Base-by-base conservation (phyloP, 2,329 filamentous ascomycete species). In the Lizonia empirigonia region DNA sequence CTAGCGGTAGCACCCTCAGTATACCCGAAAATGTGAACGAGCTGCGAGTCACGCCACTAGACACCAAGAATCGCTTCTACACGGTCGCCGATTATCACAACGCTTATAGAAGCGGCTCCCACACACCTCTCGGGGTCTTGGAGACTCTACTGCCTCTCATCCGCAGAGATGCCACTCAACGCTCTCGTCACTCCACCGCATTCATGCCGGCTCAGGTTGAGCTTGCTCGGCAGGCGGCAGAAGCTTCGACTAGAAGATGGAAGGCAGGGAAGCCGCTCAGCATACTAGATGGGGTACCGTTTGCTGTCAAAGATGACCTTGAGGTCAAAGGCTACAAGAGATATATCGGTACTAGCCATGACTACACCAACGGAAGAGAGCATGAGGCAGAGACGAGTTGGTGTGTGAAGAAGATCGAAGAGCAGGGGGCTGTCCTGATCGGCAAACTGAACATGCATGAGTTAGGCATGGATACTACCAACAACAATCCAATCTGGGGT, bases 371-470 rank as follows among this genome's bases (percentile, higher is more conserved):
- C 67, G 68, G 68, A 57, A 65, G 77, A 64, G 49, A 52, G 27
- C 9, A 33, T 26, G 67, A 74, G 13, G 76, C 77, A 44, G 76
- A 79, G 54, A 89, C 89, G 0, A 80, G 79, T 4, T 92, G 88
- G 87, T 89, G 88, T 50, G 83, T 90, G 5, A 77, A 77, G 68
- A 85, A 85, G 75, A 82, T 90, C 71, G 81, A 88, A 64, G 86
- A 90, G 52, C 86, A 85, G 1, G 91, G 91, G 1, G 90, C 87
- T 2, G 77, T 95, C 18, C 78, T 91, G 42, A 76, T 92, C 48
- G 91, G 87, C 16, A 92, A 90, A 76, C 83, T 86, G 53, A 87
- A 82, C 41, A 94, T 91, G 88, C 89, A 91, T 71, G 90, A 91
- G 74, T 71, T 92, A 30, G 91, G 90, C 1, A 82, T 89, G 62